Evolutionary conservation across 306 rosid species (phyloP).

Genomic region (Cercis canadensis): DNA sequence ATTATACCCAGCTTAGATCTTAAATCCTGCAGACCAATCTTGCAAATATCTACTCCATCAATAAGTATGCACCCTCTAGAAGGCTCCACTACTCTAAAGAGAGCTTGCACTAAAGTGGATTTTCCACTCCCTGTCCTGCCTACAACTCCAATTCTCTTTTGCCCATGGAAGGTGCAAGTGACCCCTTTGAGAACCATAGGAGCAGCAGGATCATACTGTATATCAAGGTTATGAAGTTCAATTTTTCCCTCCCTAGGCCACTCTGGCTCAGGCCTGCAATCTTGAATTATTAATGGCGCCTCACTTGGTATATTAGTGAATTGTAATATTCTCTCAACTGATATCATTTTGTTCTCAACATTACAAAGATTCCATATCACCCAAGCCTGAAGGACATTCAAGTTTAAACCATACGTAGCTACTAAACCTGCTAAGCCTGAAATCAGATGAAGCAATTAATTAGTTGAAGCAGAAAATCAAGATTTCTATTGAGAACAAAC

Average conservation of each 20-base stretch:
- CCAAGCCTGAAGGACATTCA: conserved; percentile 88
- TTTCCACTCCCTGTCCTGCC: conserved; percentile 93
- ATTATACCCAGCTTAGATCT: conserved; percentile 78
- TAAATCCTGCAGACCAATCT: conserved; percentile 74
- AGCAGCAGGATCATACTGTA: conserved; percentile 65
- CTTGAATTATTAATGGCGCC: conserved; percentile 64
- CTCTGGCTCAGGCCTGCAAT: conserved; percentile 61
- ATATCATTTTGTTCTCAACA: conserved; percentile 92
- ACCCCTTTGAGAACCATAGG: conserved; percentile 82
- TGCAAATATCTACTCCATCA: conserved; percentile 65
- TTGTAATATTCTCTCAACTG: conserved; percentile 84
- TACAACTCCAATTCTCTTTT: conserved; percentile 72
- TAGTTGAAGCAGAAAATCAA: neutral
- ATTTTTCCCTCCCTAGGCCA: conserved; percentile 82
- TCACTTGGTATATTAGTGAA: conserved; percentile 71
- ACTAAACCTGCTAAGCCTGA: conserved; percentile 88
- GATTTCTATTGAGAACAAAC: conserved; percentile 16
- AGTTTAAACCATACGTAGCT: conserved; percentile 80
- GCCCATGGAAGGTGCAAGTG: conserved; percentile 69
- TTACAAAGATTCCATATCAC: conserved; percentile 91
- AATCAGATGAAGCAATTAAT: conserved; percentile 31
- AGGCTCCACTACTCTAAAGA: conserved; percentile 77
- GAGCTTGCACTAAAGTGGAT: conserved; percentile 86
- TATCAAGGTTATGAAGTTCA: conserved; percentile 63
- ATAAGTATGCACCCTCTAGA: conserved; percentile 60